phyloP scores from a whole-genome alignment of 2,329 filamentous ascomycete species.

The Paraphoma chrysanthemicola region DNA sequence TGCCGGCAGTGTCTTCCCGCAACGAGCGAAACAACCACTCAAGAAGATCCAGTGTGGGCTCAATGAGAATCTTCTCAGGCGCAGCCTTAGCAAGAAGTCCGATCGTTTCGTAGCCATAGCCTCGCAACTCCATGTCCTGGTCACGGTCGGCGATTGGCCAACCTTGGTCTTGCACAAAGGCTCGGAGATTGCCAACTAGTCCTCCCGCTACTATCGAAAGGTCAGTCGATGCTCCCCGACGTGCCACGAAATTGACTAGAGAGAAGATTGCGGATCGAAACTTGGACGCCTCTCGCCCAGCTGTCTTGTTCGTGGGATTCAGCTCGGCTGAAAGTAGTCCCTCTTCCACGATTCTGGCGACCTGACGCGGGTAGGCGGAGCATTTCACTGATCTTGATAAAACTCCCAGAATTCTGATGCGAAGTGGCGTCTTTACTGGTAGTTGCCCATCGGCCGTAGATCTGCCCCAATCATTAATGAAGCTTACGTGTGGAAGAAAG shows the following conservation, averaged over 20 bases:
- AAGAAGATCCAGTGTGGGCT: slow-evolving; percentile 62
- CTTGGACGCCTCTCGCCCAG: slow-evolving; percentile 77
- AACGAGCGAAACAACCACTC: slow-evolving; percentile 86
- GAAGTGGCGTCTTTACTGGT: slow-evolving; percentile 69
- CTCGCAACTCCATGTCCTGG: slow-evolving; percentile 70
- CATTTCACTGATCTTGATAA: slow-evolving; percentile 79
- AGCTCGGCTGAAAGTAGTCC: slow-evolving; percentile 61
- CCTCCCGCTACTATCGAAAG: slow-evolving; percentile 71
- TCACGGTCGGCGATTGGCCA: slow-evolving; percentile 73
- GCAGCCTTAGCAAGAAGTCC: slow-evolving; percentile 77
- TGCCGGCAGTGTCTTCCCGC: slow-evolving; percentile 76
- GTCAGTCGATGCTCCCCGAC: slow-evolving; percentile 68
- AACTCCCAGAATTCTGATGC: slow-evolving; percentile 76
- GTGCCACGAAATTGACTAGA: slow-evolving; percentile 86
- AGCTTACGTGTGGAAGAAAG: background rate
- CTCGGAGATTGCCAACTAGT: slow-evolving; percentile 72
- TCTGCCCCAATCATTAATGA: slow-evolving; percentile 15
- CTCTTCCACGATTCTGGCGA: slow-evolving; percentile 73
- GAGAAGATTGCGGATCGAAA: slow-evolving; percentile 83
- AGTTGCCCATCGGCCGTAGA: slow-evolving; percentile 49
- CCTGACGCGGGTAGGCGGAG: slow-evolving; percentile 71
- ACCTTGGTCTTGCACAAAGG: slow-evolving; percentile 80
- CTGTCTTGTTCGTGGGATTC: slow-evolving; percentile 48
- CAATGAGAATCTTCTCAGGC: slow-evolving; percentile 62
- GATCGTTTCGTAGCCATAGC: slow-evolving; percentile 88